phyloP scores from a whole-genome alignment of 73 alveolate genomes.

The Uronychia setigera region DNA sequence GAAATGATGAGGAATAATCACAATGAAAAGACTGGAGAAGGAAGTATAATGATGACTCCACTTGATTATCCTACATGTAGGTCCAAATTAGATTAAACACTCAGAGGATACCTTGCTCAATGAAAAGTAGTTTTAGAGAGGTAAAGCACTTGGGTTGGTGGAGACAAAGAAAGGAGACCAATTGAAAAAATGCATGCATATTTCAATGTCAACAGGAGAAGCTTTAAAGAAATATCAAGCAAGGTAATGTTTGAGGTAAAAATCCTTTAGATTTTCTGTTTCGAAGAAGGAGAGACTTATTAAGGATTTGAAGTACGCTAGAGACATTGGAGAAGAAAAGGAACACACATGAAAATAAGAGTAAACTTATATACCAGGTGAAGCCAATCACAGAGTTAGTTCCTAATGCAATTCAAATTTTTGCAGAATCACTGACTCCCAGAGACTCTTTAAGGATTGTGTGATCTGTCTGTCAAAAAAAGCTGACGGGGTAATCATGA shows the following conservation, averaged over 20 bases:
- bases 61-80: conserved; percentile 9
- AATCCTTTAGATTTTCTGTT: too few species aligned
- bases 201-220: not conserved
- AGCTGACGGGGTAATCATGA: conserved; percentile 70
- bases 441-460: too few species aligned
- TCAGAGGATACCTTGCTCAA: too few species aligned
- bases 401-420: not conserved
- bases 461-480: conserved; percentile 4
- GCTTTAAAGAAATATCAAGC: too few species aligned
- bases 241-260: too few species aligned
- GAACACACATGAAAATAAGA: not conserved
- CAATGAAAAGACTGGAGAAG: not conserved
- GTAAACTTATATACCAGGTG: not conserved
- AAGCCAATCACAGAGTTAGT: not conserved
- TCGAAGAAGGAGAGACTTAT: not conserved
- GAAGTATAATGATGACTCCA: not conserved
- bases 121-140: too few species aligned
- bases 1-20: conserved; percentile 19
- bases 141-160: not conserved
- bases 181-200: not conserved
- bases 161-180: not conserved
- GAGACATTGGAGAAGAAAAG: not conserved
- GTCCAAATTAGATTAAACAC: too few species aligned
- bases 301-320: not conserved
- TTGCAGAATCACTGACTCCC: not conserved